Base-by-base conservation (phyloP, 805 yeast genomes). In the Kregervanrija pseudodelftensis region DNA sequence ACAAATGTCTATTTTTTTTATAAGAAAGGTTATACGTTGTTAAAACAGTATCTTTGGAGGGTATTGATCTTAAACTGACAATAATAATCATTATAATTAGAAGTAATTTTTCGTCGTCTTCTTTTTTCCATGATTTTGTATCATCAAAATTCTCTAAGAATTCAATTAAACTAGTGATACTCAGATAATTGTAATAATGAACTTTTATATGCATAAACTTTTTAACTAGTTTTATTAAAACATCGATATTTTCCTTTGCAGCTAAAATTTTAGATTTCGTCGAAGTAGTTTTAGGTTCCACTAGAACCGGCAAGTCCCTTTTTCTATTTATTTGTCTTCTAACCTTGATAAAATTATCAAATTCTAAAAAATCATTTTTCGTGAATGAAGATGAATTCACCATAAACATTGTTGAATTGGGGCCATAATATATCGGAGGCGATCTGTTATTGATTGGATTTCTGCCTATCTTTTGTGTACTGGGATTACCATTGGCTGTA, bases 361-460 rank as follows among this genome's bases (percentile, higher is more conserved):
- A 55, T 13, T 63, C 62, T 16, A 46, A 47, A 9, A 53, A 49
- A 13, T 60, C 58, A 36, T 53, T 48, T 42, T 56, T 57, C 39
- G 67, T 60, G 3, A 48, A 49, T 3, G 56, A 51, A 4, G 61
- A 45, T 2, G 66, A 55, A 33, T 69, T 68, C 34, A 73, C 67
- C 79, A 74, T 74, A 51, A 61, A 73, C 36, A 61, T 58, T 7
- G 73, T 65, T n/a, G 76, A 71, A 47, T 68, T 73, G 1, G 80
- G 79, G 0, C 79, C 79, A 52, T 72, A 75, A 49, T 69, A 75
- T 45, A 71, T 72, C 30, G 69, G 65, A 49, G 66, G 71, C 7
- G 28, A 22, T 7, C 28, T 22, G 28, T 8, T 22, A 7, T 22
- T 22, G 7, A 22, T 5, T 22, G 7, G 8, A 22, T 22, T 22